phyloP scores from a whole-genome alignment of 371 early-diverging fungal genomes.

The Lichtheimia corymbifera region DNA sequence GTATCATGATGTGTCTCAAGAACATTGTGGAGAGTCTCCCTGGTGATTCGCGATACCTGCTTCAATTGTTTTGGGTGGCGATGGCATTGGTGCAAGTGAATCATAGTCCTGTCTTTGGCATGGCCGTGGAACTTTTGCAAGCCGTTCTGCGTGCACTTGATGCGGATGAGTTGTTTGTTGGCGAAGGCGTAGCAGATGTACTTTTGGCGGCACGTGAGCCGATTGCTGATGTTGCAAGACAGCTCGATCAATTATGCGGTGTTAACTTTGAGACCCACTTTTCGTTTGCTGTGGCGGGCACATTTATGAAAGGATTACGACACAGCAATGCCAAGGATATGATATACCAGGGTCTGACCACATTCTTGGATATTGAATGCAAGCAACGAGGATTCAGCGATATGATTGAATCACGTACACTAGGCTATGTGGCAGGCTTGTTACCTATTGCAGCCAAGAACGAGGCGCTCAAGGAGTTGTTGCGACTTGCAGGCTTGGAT shows the following conservation, averaged over 20 bases:
- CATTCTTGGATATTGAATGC: constrained; percentile 74
- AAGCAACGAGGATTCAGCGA: constrained; percentile 43
- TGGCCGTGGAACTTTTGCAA: constrained; percentile 71
- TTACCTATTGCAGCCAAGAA: constrained; percentile 71
- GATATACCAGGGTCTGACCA: constrained; percentile 70
- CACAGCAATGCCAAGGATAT: constrained; percentile 72
- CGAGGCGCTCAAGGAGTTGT: constrained; percentile 61
- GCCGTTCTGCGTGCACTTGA: constrained; percentile 78
- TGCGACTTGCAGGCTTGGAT: constrained; percentile 62
- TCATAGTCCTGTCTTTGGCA: constrained; percentile 73
- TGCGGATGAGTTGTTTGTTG: constrained; percentile 69
- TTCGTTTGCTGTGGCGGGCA: constrained; percentile 82
- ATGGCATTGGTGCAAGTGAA: constrained; percentile 85
- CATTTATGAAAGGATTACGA: constrained; percentile 82
- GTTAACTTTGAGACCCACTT: constrained; percentile 86
- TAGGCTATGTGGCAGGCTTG: constrained; percentile 78
- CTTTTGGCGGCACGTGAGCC: constrained; percentile 75
- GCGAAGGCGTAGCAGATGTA: constrained; percentile 64
- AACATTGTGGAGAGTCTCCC: constrained; percentile 84
- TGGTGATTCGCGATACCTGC: constrained; percentile 77
- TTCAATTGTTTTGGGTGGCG: constrained; percentile 89
- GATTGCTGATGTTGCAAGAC: constrained; percentile 64
- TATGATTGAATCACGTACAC: constrained; percentile 56
- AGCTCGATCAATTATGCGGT: constrained; percentile 75
- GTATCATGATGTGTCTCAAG: constrained; percentile 87